Evolutionary conservation across 83 land plant species (phyloP).

Genomic region (Diphasiastrum complanatum): DNA sequence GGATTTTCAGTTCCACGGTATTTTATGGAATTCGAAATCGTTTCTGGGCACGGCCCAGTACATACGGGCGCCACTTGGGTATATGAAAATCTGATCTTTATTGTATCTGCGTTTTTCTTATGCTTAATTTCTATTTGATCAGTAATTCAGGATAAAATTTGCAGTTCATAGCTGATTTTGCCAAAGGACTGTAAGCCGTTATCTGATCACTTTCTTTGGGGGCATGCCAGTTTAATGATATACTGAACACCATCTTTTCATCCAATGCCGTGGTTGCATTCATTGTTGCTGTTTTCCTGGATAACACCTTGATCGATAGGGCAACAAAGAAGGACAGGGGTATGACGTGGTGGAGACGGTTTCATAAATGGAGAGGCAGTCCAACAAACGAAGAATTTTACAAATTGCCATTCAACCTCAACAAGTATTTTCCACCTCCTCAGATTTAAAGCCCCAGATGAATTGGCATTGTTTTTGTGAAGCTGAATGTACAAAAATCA

Average conservation of each 20-base stretch:
- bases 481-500: no score
- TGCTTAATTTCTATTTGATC: not conserved
- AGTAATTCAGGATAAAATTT: not conserved
- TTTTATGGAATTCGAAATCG: constrained; percentile 51
- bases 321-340: constrained; percentile 78
- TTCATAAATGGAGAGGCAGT: constrained; percentile 78
- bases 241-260: constrained; percentile 71
- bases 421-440: constrained; percentile 96
- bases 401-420: constrained; percentile 89
- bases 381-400: constrained; percentile 90
- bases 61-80: constrained; percentile 77
- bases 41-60: constrained; percentile 69
- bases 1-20: constrained; percentile 82
- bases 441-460: no score
- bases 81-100: constrained; percentile 11
- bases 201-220: not conserved
- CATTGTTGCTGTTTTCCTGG: constrained; percentile 67
- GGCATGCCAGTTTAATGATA: constrained; percentile 79
- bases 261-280: constrained; percentile 80
- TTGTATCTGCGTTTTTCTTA: not conserved
- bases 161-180: not conserved
- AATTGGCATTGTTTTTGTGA: no score
- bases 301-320: constrained; percentile 72
- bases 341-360: constrained; percentile 92
- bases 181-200: not conserved